A percentile compares a stretch with the other conserved stretches of the same genome.
Conservation (phyloP, 805 yeast genomes). For the Jamesozyma gamospora region DNA sequence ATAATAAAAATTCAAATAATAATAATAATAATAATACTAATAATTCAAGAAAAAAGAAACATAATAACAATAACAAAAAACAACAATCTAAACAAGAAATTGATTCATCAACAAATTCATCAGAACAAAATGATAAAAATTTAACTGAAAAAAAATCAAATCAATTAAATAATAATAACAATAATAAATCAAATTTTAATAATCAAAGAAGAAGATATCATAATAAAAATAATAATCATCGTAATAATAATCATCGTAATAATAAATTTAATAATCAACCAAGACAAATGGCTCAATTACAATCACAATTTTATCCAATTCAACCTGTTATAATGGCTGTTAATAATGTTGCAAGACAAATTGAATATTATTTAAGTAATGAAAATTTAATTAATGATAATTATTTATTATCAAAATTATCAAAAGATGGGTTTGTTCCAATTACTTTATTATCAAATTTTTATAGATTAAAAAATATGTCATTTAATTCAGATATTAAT, state of each 20-base stretch:
- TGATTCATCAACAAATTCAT: background rate
- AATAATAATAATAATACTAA: constrained; percentile 6
- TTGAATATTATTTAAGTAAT: constrained; percentile 82
- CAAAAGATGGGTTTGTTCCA: constrained; percentile 27
- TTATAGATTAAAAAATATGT: constrained; percentile 38
- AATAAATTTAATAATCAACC: constrained; percentile 8
- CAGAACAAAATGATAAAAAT: constrained; percentile 3
- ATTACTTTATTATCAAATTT: constrained; percentile 21
- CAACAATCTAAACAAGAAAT: background rate
- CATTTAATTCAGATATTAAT: constrained; percentile 35
- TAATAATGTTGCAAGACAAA: constrained; percentile 39
- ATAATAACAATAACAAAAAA: constrained; percentile 2
- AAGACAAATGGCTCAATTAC: constrained; percentile 18
- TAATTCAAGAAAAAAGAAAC: constrained; percentile 6
- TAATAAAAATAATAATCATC: constrained; percentile 9
- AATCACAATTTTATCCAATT: constrained; percentile 10
- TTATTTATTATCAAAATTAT: constrained; percentile 66
- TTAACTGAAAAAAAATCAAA: constrained; percentile 1
- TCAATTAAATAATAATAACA: constrained; percentile 1
- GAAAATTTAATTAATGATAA: constrained; percentile 83
- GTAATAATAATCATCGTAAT: constrained; percentile 4
- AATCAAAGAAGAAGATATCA: constrained; percentile 19
- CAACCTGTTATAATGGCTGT: constrained; percentile 23
- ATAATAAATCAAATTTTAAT: background rate
- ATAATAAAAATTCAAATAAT: constrained; percentile 6